A percentile compares a stretch with the other conserved stretches of the same genome.
Evolutionary conservation across 306 rosid genomes (phyloP).

Genomic region (Quercus bicolor): DNA sequence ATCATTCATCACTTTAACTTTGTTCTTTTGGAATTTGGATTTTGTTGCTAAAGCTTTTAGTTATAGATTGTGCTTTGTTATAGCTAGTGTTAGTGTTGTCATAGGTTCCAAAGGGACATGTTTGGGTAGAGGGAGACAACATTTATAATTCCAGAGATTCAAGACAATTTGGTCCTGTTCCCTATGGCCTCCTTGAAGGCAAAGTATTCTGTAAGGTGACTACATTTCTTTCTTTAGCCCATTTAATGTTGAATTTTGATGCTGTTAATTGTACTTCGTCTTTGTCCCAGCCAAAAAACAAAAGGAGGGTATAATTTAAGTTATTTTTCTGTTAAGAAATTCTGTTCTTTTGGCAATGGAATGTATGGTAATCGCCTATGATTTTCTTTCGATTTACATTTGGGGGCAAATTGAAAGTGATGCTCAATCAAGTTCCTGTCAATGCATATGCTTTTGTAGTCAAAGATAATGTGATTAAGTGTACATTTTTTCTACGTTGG

Average conservation of each 20-base stretch:
- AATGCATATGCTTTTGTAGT: too few relatives aligned
- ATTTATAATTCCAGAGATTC: conserved; percentile 48
- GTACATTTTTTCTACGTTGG: too few relatives aligned
- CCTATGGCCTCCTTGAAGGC: conserved; percentile 60
- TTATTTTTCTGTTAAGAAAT: too few relatives aligned
- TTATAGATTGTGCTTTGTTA: neutral
- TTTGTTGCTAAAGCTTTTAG: neutral
- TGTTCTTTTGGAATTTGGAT: neutral
- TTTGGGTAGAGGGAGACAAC: conserved; percentile 82
- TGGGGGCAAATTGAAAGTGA: too few relatives aligned
- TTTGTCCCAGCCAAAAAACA: too few relatives aligned
- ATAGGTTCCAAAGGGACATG: conserved; percentile 70
- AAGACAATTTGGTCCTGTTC: conserved; percentile 62
- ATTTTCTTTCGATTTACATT: too few relatives aligned
- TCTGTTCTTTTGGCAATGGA: too few relatives aligned
- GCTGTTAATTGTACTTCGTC: neutral
- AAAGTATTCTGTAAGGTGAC: conserved; percentile 68
- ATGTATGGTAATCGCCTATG: too few relatives aligned
- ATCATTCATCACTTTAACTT: neutral
- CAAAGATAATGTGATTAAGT: too few relatives aligned
- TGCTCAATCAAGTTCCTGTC: too few relatives aligned
- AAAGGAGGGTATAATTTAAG: too few relatives aligned
- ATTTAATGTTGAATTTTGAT: neutral
- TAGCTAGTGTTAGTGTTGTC: neutral
- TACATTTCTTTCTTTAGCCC: neutral